Conservation (phyloP, 352 stramenopile genomes). For the Saprolegnia diclina region DNA sequence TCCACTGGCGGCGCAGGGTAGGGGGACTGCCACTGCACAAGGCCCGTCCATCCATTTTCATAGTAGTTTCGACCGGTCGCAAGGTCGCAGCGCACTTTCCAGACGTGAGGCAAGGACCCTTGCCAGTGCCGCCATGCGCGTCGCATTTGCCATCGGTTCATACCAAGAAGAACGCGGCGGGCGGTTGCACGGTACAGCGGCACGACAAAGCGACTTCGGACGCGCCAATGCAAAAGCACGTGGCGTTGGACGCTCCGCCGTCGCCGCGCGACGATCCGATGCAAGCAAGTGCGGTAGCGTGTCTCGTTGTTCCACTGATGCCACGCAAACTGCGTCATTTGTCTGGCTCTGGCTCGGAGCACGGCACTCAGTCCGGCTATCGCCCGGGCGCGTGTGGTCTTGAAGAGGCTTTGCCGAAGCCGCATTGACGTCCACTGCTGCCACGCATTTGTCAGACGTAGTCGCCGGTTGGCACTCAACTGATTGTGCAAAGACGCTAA, state of each 20-base stretch:
- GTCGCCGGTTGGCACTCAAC: not conserved
- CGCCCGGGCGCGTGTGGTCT: not conserved
- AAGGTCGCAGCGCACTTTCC: not conserved
- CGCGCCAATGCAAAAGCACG: not conserved
- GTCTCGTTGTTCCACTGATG: not conserved
- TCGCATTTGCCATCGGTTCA: not conserved
- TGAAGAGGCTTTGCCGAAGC: not conserved
- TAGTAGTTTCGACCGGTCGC: not conserved
- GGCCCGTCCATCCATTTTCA: not conserved
- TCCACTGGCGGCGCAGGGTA: not conserved
- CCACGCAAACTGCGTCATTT: not conserved
- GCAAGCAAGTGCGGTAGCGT: not conserved
- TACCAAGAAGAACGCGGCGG: too few species aligned
- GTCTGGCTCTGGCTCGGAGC: not conserved
- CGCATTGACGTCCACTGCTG: not conserved
- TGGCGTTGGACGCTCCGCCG: not conserved
- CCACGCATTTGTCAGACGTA: not conserved
- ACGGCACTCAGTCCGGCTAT: not conserved
- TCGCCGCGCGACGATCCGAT: not conserved
- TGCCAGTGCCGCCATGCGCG: not conserved
- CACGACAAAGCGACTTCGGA: not conserved
- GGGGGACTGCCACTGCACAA: not conserved
- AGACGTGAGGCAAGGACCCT: not conserved
- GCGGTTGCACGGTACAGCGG: not conserved
- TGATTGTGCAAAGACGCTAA: not conserved